phyloP scores from a whole-genome alignment of 164 flowering plant species.

The Stephania japonica region DNA sequence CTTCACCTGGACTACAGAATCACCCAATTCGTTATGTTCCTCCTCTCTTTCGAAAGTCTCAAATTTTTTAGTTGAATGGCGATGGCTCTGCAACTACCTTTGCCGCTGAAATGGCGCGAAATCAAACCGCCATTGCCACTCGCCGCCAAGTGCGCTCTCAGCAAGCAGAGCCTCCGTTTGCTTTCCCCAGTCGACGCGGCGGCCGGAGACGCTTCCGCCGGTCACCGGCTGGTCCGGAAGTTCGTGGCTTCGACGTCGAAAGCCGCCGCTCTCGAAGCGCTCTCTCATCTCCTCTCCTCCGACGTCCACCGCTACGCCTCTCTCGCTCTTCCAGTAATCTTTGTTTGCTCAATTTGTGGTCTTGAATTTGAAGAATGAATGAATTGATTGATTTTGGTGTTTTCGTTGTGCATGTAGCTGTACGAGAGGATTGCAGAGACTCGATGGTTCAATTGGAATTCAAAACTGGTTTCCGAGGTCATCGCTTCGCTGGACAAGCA shows the following conservation, averaged over 20 bases:
- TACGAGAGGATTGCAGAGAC: constrained; percentile 48
- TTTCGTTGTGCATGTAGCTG: constrained; percentile 39
- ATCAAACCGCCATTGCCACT: not conserved
- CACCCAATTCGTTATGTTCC: not conserved
- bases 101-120: constrained; percentile 7
- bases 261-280: constrained; percentile 47
- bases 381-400: not conserved
- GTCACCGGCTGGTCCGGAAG: constrained; percentile 45
- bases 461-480: constrained; percentile 54
- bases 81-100: constrained; percentile 3
- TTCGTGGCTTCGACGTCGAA: constrained; percentile 60
- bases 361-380: not conserved
- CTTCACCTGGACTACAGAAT: not conserved
- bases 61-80: not conserved
- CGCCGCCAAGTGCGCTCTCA: constrained; percentile 23
- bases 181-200: constrained; percentile 38
- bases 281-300: constrained; percentile 63
- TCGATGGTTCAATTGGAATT: constrained; percentile 68
- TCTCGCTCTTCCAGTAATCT: constrained; percentile 61
- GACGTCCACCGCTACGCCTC: constrained; percentile 32
- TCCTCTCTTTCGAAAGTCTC: not conserved
- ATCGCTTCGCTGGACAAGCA: constrained; percentile 45
- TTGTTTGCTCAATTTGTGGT: not conserved
- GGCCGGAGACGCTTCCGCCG: constrained; percentile 29
- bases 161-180: constrained; percentile 54